Percentiles rank a stretch among this genome's conserved stretches.
These are phyloP conservation scores for Coemansia reversa DNA, from an alignment of 192 early-diverging fungal genomes.

Conservation along the genomic window DNA sequence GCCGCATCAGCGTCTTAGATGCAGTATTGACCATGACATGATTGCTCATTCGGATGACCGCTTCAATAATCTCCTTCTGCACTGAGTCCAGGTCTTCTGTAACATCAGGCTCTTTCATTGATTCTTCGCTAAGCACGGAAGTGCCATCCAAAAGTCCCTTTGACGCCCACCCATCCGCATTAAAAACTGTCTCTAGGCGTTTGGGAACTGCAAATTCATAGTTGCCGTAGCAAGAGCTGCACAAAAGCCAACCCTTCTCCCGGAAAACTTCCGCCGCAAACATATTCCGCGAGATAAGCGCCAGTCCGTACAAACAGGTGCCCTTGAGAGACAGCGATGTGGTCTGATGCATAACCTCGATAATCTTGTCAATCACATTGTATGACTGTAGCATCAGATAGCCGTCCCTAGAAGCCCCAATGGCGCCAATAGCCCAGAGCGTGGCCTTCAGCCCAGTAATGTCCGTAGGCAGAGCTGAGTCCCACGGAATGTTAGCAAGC, in stretches of 20 bases:
- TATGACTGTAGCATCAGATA: constrained; percentile 42
- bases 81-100: constrained; percentile 47
- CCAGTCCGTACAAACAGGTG: constrained; percentile 49
- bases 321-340: constrained; percentile 43
- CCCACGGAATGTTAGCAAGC: constrained; percentile 47
- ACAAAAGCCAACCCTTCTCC: constrained; percentile 48
- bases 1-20: constrained; percentile 45
- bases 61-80: constrained; percentile 50
- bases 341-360: constrained; percentile 28
- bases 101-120: constrained; percentile 2
- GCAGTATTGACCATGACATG: constrained; percentile 45
- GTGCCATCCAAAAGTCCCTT: constrained; percentile 35
- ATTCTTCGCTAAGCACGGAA: constrained; percentile 29
- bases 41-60: constrained; percentile 47
- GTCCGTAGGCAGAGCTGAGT: constrained; percentile 35
- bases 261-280: constrained; percentile 52
- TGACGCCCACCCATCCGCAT: constrained; percentile 42
- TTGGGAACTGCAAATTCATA: constrained; percentile 52
- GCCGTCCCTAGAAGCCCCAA: constrained; percentile 45
- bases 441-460: constrained; percentile 49
- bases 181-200: constrained; percentile 32
- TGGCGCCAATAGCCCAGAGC: constrained; percentile 53
- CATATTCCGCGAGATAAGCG: constrained; percentile 39
- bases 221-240: constrained; percentile 44
- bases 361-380: constrained; percentile 31